Percentiles rank a stretch among this genome's conserved stretches.
Evolutionary conservation across 1,139 yeast species (phyloP).

Genomic region (Hemisphaericaspora xylofermentans): DNA sequence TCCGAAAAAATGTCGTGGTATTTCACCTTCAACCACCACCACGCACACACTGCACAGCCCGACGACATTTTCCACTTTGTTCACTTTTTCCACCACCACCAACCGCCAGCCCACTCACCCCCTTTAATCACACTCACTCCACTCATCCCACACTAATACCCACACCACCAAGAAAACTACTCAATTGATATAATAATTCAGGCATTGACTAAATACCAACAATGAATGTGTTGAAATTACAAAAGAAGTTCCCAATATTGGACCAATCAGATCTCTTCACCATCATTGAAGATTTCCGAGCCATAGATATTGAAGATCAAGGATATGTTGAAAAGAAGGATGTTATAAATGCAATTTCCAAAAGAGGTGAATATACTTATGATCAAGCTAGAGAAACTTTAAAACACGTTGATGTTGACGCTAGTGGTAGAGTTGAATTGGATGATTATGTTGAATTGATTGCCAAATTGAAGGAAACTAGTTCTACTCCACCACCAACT

Average conservation of each 20-base stretch:
- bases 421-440: constrained; percentile 93
- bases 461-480: constrained; percentile 62
- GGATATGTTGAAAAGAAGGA: constrained; percentile 96
- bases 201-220: background rate
- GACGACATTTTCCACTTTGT: too few relatives aligned
- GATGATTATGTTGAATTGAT: constrained; percentile 92
- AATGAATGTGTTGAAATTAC: constrained; percentile 53
- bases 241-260: constrained; percentile 83
- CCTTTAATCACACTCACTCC: background rate
- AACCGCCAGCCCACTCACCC: too few relatives aligned
- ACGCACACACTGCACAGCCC: too few relatives aligned
- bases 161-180: background rate
- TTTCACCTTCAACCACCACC: too few relatives aligned
- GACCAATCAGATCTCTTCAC: constrained; percentile 83
- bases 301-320: constrained; percentile 83
- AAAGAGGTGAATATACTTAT: constrained; percentile 76
- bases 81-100: too few relatives aligned
- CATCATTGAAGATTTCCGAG: constrained; percentile 74
- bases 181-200: background rate
- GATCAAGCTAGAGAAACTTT: constrained; percentile 94
- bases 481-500: constrained; percentile 22
- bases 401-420: constrained; percentile 88
- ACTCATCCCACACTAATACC: background rate
- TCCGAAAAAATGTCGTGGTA: too few relatives aligned
- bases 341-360: constrained; percentile 80